Evolutionary conservation across 2,329 filamentous ascomycete genomes (phyloP).

Genomic region (Elsinoe ampelina): DNA sequence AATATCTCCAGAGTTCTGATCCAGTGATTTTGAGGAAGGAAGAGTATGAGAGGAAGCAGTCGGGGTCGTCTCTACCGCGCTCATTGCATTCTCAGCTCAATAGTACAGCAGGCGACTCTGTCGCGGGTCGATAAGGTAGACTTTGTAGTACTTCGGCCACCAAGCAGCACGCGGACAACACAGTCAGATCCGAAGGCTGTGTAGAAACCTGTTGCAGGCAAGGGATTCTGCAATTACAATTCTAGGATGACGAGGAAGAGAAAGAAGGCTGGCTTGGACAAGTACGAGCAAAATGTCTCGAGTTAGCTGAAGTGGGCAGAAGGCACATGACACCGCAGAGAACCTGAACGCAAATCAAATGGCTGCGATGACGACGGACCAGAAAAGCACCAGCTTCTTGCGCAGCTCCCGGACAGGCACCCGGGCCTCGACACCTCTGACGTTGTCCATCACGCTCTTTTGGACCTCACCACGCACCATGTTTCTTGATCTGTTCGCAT

Average conservation of each 20-base stretch:
- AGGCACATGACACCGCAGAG: constrained; percentile 4
- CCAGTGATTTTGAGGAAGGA: not conserved
- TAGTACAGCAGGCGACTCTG: not conserved
- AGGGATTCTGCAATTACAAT: not conserved
- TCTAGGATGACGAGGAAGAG: not conserved
- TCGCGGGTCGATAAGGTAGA: not conserved
- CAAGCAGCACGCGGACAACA: constrained; percentile 3
- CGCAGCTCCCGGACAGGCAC: not conserved
- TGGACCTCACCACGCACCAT: not conserved
- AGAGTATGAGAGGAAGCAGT: constrained; percentile 3
- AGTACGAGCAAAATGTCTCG: not conserved
- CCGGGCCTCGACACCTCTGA: not conserved
- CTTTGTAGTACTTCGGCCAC: constrained; percentile 1
- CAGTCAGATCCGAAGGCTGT: constrained; percentile 1
- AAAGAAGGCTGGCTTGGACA: not conserved
- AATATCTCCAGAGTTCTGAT: not conserved
- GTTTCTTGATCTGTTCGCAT: not conserved
- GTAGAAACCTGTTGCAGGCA: constrained; percentile 1
- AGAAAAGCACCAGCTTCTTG: not conserved
- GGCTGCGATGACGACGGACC: constrained; percentile 6
- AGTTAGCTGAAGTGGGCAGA: constrained; percentile 2
- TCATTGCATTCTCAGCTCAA: constrained; percentile 10
- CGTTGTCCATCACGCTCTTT: not conserved
- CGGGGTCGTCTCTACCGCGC: constrained; percentile 10
- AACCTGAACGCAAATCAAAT: not conserved